A percentile compares a stretch with the other conserved stretches of the same genome.
phyloP scores from a whole-genome alignment of 148 eudicot species.

The Diospyros lotus region DNA sequence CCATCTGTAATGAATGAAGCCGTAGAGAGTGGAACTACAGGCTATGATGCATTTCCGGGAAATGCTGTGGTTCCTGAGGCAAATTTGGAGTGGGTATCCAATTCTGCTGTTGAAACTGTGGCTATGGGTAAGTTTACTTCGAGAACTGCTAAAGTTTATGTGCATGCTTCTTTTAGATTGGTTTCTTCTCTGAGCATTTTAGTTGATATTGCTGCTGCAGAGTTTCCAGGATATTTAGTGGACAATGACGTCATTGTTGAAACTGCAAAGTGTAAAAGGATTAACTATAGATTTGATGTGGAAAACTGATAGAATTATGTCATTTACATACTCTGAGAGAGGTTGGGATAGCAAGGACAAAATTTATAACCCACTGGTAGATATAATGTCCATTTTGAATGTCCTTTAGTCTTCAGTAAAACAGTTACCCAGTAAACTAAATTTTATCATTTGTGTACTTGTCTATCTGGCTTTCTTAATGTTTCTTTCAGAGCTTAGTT shows the following conservation, averaged over 20 bases:
- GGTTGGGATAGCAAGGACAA: not conserved
- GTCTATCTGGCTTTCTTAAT: not conserved
- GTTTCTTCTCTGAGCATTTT: not conserved
- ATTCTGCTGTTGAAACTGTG: constrained; percentile 23
- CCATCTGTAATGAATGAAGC: constrained; percentile 21
- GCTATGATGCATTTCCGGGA: constrained; percentile 24
- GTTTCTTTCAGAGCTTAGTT: not conserved
- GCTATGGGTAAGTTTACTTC: constrained; percentile 33
- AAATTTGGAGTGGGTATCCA: constrained; percentile 25
- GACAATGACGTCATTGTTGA: not conserved
- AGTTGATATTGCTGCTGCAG: not conserved
- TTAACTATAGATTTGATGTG: not conserved
- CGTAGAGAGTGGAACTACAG: constrained; percentile 18
- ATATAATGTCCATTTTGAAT: not conserved
- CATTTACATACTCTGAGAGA: not conserved
- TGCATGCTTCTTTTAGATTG: not conserved
- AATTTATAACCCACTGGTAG: not conserved
- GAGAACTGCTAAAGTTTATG: constrained; percentile 2
- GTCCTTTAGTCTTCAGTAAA: not conserved
- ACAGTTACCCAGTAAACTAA: not conserved
- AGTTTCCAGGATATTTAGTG: not conserved
- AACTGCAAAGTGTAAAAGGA: not conserved
- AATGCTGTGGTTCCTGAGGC: constrained; percentile 25
- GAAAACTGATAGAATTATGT: not conserved
- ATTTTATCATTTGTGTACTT: not conserved